Conservation (phyloP, 2,329 filamentous ascomycete species). For the Alternaria hordeiaustralica region DNA sequence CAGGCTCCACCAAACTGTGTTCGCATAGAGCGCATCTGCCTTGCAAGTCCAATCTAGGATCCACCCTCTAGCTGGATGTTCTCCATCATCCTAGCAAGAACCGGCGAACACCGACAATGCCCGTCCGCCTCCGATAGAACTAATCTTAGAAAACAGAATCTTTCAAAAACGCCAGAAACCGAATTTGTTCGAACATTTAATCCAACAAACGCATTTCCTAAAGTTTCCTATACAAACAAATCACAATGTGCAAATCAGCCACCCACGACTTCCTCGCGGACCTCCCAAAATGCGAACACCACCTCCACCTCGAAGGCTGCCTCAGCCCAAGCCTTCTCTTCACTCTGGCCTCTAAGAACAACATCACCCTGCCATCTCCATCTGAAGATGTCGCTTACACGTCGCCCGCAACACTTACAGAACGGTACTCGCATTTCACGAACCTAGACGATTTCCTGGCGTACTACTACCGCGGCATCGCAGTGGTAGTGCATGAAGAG, state of each 20-base stretch:
- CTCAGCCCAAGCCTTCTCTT: conserved; percentile 75
- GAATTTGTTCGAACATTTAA: background rate
- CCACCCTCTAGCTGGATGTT: background rate
- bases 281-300: conserved; percentile 82
- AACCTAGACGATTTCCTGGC: conserved; percentile 78
- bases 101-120: conserved; percentile 5
- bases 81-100: background rate
- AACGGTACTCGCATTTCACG: conserved; percentile 71
- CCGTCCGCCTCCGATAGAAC: background rate
- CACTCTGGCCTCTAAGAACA: conserved; percentile 70
- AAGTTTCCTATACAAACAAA: background rate
- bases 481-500: conserved; percentile 66
- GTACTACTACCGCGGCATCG: conserved; percentile 81
- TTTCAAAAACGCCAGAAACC: background rate
- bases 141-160: background rate
- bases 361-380: conserved; percentile 61
- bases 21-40: background rate
- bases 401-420: conserved; percentile 64
- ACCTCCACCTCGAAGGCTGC: conserved; percentile 80
- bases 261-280: conserved; percentile 29
- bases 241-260: conserved; percentile 26
- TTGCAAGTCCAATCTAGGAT: background rate
- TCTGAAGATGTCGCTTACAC: conserved; percentile 66
- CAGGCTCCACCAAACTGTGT: background rate
- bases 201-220: background rate